These are phyloP conservation scores for Neurospora pannonica DNA, from an alignment of 495 filamentous ascomycete genomes.

Conservation along the genomic window DNA sequence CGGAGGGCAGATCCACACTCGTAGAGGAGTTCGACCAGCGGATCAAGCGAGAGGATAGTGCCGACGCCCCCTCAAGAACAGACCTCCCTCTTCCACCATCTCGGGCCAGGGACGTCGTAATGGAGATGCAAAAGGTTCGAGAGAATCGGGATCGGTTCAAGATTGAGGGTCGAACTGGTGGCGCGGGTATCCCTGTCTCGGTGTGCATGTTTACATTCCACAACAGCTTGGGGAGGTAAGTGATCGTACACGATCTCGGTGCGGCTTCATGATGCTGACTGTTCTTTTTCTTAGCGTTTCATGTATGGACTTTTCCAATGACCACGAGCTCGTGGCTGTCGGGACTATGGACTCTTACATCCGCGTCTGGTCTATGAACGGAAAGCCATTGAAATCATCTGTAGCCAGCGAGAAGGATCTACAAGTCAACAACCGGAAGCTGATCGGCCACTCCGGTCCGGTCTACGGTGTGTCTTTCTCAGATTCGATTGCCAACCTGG, in stretches of 20 bases:
- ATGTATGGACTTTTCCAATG: constrained; percentile 87
- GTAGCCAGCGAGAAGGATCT: constrained; percentile 29
- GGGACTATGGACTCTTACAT: constrained; percentile 92
- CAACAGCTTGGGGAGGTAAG: constrained; percentile 83
- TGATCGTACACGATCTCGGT: not conserved
- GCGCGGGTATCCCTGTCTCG: constrained; percentile 69
- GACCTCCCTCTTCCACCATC: constrained; percentile 81
- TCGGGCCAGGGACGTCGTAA: constrained; percentile 74
- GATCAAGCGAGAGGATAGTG: constrained; percentile 85
- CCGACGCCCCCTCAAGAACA: constrained; percentile 66
- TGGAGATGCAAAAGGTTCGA: constrained; percentile 91
- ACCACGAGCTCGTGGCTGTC: constrained; percentile 71
- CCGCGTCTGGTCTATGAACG: constrained; percentile 82
- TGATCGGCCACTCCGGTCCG: constrained; percentile 85
- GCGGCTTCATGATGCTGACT: constrained; percentile 5
- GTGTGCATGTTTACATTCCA: constrained; percentile 97
- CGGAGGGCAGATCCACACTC: constrained; percentile 52
- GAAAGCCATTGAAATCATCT: constrained; percentile 51
- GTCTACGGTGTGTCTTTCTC: constrained; percentile 88
- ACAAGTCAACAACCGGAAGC: constrained; percentile 54
- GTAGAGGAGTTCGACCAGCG: constrained; percentile 67
- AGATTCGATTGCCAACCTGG: constrained; percentile 52
- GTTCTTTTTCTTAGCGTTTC: constrained; percentile 52
- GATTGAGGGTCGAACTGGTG: constrained; percentile 71
- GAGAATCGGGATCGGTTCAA: constrained; percentile 85